A percentile compares a stretch with the other conserved stretches of the same genome.
These are phyloP conservation scores for Antitrichia curtipendula DNA, from an alignment of 225 moss, liverwort and hornwort genomes.

Conservation along the genomic window DNA sequence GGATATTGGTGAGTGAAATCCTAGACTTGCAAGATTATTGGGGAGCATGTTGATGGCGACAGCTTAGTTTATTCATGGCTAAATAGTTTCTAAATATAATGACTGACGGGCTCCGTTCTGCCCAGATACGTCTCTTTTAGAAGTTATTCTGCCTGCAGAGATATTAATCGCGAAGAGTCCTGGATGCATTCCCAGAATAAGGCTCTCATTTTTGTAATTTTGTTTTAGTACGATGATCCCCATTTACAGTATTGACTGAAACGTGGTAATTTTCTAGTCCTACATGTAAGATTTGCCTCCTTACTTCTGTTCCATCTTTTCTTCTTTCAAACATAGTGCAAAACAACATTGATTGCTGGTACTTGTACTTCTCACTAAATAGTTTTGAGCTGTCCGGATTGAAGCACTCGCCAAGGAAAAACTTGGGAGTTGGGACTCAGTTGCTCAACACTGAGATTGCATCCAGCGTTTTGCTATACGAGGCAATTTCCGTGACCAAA, in stretches of 20 bases:
- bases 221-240: neutral
- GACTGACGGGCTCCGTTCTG: neutral
- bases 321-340: neutral
- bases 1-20: neutral
- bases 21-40: neutral
- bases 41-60: neutral
- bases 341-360: neutral
- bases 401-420: too few species aligned
- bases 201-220: constrained; percentile 27
- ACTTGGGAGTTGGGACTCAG: neutral
- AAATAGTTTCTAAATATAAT: neutral
- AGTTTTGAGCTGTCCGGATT: neutral
- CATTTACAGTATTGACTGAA: neutral
- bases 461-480: neutral
- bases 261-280: neutral
- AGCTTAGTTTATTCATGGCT: neutral
- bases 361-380: neutral
- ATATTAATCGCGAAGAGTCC: constrained; percentile 8
- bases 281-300: neutral
- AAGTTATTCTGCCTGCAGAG: constrained; percentile 1
- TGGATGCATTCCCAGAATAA: constrained; percentile 19
- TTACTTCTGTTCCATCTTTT: neutral
- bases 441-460: neutral
- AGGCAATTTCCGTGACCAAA: neutral
- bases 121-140: neutral